phyloP scores from a whole-genome alignment of 2,329 filamentous ascomycete species.

The Achaetomium macrosporum region DNA sequence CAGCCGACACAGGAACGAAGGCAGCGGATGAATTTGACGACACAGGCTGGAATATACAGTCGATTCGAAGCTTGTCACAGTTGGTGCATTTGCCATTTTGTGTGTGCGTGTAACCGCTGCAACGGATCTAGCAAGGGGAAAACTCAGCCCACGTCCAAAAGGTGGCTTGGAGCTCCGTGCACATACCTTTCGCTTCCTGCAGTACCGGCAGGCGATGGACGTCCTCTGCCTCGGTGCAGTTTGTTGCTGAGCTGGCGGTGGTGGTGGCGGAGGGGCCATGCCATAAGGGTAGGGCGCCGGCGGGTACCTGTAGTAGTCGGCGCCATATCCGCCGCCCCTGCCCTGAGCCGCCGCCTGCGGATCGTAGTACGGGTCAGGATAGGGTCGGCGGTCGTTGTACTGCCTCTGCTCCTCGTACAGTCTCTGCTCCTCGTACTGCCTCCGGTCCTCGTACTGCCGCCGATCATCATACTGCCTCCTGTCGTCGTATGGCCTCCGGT shows the following conservation, averaged over 20 bases:
- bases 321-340: conserved; percentile 12
- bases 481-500: conserved; percentile 19
- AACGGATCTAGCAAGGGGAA: conserved; percentile 44
- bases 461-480: conserved; percentile 14
- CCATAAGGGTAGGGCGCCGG: conserved; percentile 21
- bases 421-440: conserved; percentile 15
- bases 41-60: conserved; percentile 56
- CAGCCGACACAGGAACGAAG: conserved; percentile 53
- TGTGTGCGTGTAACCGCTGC: conserved; percentile 54
- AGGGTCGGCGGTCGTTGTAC: conserved; percentile 14
- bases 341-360: conserved; percentile 14
- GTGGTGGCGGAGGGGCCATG: conserved; percentile 15
- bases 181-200: conserved; percentile 53
- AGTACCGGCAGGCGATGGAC: conserved; percentile 56
- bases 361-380: conserved; percentile 22
- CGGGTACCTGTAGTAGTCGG: conserved; percentile 30
- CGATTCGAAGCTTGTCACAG: conserved; percentile 56
- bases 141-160: conserved; percentile 20
- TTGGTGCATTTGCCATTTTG: conserved; percentile 56
- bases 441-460: conserved; percentile 16
- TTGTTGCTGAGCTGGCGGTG: conserved; percentile 37
- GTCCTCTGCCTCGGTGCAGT: conserved; percentile 53
- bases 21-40: conserved; percentile 51
- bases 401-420: conserved; percentile 16
- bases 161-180: not conserved